Base-by-base conservation (phyloP, 306 rosid genomes). In the Cyclanthera cordifolia region DNA sequence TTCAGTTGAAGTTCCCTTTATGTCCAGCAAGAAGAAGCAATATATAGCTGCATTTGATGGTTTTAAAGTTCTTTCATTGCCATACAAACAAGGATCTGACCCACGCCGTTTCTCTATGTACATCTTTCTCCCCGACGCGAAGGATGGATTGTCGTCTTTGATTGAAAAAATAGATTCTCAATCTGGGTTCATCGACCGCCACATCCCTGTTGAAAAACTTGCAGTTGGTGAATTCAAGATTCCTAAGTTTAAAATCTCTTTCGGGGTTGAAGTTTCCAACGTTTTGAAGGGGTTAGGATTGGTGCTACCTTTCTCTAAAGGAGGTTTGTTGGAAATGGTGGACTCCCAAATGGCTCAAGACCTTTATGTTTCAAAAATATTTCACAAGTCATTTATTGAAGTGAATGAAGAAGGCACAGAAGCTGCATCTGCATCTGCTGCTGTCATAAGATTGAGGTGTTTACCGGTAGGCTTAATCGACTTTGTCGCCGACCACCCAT, bases 371-470 rank as follows among this genome's bases (percentile, higher is more conserved):
- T 84, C 93, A 15, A 32, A 70, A 58, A 82, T 89, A 65, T 80
- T 69, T 70, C 91, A 89, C 2, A 84, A 84, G 71, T 79, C 95
- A 11, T 87, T 84, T 73, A 79, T 93, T 57, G 88, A 89, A 85
- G 95, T 93, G 24, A 86, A 93, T 2, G 98, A 93, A 79, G 84
- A 83, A 84, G 94, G 96, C 69, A 86, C 95, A 20, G 88, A 87
- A 80, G 96, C 98, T 25, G 96, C 90, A 3, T 91, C 87, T 21
- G 90, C 83, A 32, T 74, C 82, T 7, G 86, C 77, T 9, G 82
- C 70, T 32, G 72, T 72, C 2, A 27, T 90, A 23, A 0, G 0
- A 1, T 0, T 58, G 14, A 72, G 86, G 75, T 0, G 72, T 28
- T 0, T 74, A 19, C 10, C 13, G 7, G 5, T 47, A 1, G 53